These are phyloP conservation scores for Lojkania enalia DNA, from an alignment of 2,329 filamentous ascomycete species.

Conservation along the genomic window DNA sequence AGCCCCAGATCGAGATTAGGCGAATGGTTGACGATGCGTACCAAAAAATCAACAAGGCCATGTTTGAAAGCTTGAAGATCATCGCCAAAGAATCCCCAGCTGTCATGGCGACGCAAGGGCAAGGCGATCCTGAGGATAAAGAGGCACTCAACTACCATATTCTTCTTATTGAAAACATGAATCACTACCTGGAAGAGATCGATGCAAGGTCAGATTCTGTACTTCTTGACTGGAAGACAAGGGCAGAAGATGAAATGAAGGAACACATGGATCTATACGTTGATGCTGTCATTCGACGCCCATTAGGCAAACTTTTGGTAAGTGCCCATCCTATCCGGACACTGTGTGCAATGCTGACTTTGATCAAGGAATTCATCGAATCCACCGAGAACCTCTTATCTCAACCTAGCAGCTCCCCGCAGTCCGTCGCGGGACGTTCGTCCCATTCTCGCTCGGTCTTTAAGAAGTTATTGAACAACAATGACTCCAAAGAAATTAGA, in stretches of 20 bases:
- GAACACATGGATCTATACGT: constrained; percentile 90
- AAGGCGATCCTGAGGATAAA: constrained; percentile 80
- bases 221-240: constrained; percentile 79
- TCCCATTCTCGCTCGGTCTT: constrained; percentile 82
- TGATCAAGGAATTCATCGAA: constrained; percentile 74
- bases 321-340: constrained; percentile 18
- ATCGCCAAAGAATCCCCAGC: constrained; percentile 74
- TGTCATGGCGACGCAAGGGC: constrained; percentile 56
- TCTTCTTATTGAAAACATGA: constrained; percentile 97
- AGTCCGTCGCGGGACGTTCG: constrained; percentile 74
- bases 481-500: constrained; percentile 82
- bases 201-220: constrained; percentile 74
- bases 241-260: constrained; percentile 74
- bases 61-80: constrained; percentile 96
- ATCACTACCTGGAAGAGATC: constrained; percentile 92
- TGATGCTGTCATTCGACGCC: constrained; percentile 82
- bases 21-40: constrained; percentile 85
- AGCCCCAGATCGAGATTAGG: constrained; percentile 66
- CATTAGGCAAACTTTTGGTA: constrained; percentile 80
- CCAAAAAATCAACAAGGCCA: constrained; percentile 83
- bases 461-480: constrained; percentile 79
- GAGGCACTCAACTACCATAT: constrained; percentile 97
- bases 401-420: constrained; percentile 53
- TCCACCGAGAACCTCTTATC: constrained; percentile 76
- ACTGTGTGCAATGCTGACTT: constrained; percentile 13